A percentile compares a stretch with the other conserved stretches of the same genome.
Evolutionary conservation across 768 basidiomycete species (phyloP).

Genomic region (Boletus tomentosulus): DNA sequence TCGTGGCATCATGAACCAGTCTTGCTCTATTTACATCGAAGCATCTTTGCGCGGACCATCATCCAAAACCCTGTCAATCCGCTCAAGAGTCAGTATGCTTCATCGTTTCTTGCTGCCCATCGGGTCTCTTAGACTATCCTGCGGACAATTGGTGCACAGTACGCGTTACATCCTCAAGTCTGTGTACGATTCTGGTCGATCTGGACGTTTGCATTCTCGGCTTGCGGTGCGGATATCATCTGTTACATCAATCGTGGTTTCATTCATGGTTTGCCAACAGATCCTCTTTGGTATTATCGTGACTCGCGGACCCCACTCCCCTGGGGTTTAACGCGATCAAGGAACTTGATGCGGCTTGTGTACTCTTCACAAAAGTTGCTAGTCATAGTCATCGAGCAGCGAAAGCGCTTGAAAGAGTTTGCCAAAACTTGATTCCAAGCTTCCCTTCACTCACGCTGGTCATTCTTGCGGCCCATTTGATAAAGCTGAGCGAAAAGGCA

Average conservation of each 20-base stretch:
- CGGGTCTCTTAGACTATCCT: conserved; percentile 55
- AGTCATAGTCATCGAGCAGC: conserved; percentile 55
- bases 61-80: conserved; percentile 65
- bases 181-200: conserved; percentile 55
- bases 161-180: conserved; percentile 41
- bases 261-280: conserved; percentile 31
- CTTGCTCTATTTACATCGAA: conserved; percentile 59
- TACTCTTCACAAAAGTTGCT: conserved; percentile 62
- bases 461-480: conserved; percentile 46
- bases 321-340: conserved; percentile 65
- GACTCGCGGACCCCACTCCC: conserved; percentile 65
- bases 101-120: conserved; percentile 62
- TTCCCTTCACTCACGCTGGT: not conserved
- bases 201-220: conserved; percentile 59
- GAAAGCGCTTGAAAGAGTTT: conserved; percentile 53
- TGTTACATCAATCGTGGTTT: not conserved
- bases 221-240: conserved; percentile 37
- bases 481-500: conserved; percentile 61
- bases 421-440: not conserved
- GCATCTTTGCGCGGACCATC: conserved; percentile 69
- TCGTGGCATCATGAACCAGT: conserved; percentile 36
- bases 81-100: conserved; percentile 58
- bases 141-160: conserved; percentile 47
- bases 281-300: conserved; percentile 78
- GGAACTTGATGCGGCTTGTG: conserved; percentile 64